Evolutionary conservation across 306 rosid species (phyloP), one percentile per base, ranked within the genome.

Genomic region (Begonia masoniana): DNA sequence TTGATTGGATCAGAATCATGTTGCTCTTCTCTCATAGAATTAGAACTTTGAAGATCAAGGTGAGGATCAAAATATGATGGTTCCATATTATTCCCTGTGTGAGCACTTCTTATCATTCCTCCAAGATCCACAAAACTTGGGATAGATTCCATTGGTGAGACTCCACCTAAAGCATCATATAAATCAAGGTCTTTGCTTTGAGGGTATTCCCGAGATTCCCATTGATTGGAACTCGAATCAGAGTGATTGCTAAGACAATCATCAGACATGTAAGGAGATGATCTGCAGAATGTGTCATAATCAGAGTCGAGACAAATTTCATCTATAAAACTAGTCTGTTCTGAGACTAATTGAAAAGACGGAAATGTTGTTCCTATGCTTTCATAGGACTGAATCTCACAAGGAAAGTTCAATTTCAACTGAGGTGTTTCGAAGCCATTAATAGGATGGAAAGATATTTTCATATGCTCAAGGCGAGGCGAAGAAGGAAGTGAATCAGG

Each of bases 401-500:
- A 85, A 17, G 96, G 94, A 67, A 91, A 75, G 57, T 78, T 79
- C 58, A 86, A 73, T 68, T 77, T 75, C 60, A 91, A 66, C 72
- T 77, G 83, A 67, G 92, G 74, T 55, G 77, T 69, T 70, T 91
- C 96, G 21, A 61, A 57, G 57, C 82, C 72, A 62, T 56, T 70
- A 35, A 81, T 36, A 9, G 99, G 92, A 47, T 75, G 92, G 80
- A 91, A 91, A 52, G 96, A 91, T 62, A 91, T 91, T 64, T 83
- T 86, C 96, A 91, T 91, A 57, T 83, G 94, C 58, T 79, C 92
- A 55, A 91, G 94, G 41, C 92, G 92, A 8, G 99, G 99, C n/a
- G 99, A 91, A 69, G 88, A 71, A 65, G 92, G 80, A 64, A 78
- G 74, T 54, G 79, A 75, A 51, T 62, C 55, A 23, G 82, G 73